Percentiles rank a stretch among this genome's conserved stretches.
These are phyloP conservation scores for Cystobasidium sp. DNA, from an alignment of 1,284 basidiomycete species.

Conservation along the genomic window DNA sequence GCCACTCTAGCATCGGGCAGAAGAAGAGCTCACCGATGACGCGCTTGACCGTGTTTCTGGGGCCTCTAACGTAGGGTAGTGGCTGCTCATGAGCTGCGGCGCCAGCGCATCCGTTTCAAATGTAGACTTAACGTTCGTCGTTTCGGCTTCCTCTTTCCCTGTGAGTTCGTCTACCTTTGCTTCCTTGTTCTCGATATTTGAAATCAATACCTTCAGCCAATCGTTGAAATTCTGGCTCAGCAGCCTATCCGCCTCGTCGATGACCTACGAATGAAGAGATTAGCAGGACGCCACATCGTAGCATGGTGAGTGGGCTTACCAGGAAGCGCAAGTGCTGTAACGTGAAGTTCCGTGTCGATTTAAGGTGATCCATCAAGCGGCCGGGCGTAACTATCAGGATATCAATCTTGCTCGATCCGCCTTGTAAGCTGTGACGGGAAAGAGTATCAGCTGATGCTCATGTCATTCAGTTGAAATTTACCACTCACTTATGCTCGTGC, in stretches of 20 bases:
- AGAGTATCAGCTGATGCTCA: background rate
- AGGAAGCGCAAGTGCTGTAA: constrained; percentile 92
- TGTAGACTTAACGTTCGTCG: background rate
- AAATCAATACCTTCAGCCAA: constrained; percentile 82
- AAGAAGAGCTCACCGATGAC: constrained; percentile 1
- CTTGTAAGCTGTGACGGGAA: constrained; percentile 48
- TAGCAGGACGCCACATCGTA: background rate
- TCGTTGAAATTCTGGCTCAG: constrained; percentile 94
- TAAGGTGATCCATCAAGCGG: constrained; percentile 89
- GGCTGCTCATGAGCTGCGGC: constrained; percentile 1
- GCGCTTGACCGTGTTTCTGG: background rate
- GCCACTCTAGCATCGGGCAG: background rate
- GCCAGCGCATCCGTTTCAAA: constrained; percentile 8
- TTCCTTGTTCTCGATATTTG: constrained; percentile 67
- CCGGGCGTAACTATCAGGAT: constrained; percentile 95
- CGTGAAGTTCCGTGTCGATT: constrained; percentile 84
- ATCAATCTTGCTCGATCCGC: constrained; percentile 84
- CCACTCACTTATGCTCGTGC: constrained; percentile 60
- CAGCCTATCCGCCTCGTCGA: constrained; percentile 96
- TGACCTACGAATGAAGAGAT: constrained; percentile 65
- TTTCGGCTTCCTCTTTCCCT: background rate
- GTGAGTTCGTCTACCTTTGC: constrained; percentile 6
- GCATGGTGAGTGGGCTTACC: constrained; percentile 59
- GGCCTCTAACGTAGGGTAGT: background rate
- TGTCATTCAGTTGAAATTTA: background rate